phyloP scores from a whole-genome alignment of 2,329 filamentous ascomycete genomes.

The Trichoderma arundinaceum region DNA sequence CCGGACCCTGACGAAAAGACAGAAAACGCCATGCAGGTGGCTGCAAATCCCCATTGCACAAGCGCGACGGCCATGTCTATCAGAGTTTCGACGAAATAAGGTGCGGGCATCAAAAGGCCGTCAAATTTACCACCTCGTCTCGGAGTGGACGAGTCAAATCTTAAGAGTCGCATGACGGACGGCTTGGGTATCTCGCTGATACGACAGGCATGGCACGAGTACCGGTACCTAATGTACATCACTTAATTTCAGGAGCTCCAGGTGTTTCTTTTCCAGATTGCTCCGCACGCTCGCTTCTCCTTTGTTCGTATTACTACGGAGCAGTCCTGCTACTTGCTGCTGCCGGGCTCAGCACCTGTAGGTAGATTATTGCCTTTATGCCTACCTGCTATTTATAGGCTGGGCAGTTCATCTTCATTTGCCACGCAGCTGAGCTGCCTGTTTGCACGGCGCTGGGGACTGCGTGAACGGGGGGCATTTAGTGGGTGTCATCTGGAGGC shows the following conservation, averaged over 20 bases:
- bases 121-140: constrained; percentile 13
- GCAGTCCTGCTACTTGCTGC: background rate
- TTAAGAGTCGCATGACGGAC: constrained; percentile 25
- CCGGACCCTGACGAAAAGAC: background rate
- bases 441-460: background rate
- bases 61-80: background rate
- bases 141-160: constrained; percentile 24
- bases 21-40: constrained; percentile 9
- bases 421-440: constrained; percentile 8
- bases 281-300: constrained; percentile 25
- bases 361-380: background rate
- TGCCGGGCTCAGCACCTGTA: background rate
- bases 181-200: constrained; percentile 23
- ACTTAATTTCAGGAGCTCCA: constrained; percentile 32
- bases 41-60: background rate
- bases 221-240: constrained; percentile 23
- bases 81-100: background rate
- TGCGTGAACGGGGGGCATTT: background rate
- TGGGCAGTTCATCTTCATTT: constrained; percentile 22
- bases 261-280: constrained; percentile 15
- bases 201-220: constrained; percentile 17
- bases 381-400: constrained; percentile 21
- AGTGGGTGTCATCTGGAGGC: no score
- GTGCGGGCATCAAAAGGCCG: background rate
- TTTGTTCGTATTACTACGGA: constrained; percentile 23